Evolutionary conservation across 305 asterid species (phyloP), one percentile per base, ranked within the genome.

Genomic region (Solanum hybrid): DNA sequence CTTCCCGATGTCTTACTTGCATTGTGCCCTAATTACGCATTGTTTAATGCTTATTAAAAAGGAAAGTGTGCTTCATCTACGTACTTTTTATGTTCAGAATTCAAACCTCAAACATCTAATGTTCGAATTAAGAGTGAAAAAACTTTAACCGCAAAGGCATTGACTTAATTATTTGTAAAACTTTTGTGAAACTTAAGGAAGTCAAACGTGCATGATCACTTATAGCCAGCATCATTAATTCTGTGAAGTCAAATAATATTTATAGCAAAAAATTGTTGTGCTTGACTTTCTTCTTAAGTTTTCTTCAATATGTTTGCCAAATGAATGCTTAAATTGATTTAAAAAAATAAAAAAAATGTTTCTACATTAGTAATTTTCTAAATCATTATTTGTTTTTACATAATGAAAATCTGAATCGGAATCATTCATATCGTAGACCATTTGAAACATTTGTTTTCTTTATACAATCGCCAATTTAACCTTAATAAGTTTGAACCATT

Each of bases 151-250:
- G 64, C 64, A 5, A 51, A 51, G 10, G 13, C 5, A 6, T 80
- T 40, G 87, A 46, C 38, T 42, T 82, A 56, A 84, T 17, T 2
- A 16, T 84, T 29, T 46, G 20, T 17, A 46, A 84, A 51, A 31
- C 87, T 84, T 84, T 56, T 85, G 87, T 85, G 87, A 56, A 31
- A 85, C 42, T 51, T 85, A 85, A 85, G 87, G 87, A 34, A 85
- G 87, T 56, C 76, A 85, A 85, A 51, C 76, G 87, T 84, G 76
- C 75, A 17, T 51, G 7, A 84, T 20, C 42, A 84, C 76, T 84
- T 51, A 84, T 84, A 17, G 22, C 87, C 10, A 17, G 11, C 26
- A 82, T 46, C 40, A 82, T 82, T 82, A 46, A 82, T 32, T 13
- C 1, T 46, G 36, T 24, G 71, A 46, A 29, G 73, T 82, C 87